Base-by-base conservation (phyloP, 306 rosid species). In the Medicago truncatula region DNA sequence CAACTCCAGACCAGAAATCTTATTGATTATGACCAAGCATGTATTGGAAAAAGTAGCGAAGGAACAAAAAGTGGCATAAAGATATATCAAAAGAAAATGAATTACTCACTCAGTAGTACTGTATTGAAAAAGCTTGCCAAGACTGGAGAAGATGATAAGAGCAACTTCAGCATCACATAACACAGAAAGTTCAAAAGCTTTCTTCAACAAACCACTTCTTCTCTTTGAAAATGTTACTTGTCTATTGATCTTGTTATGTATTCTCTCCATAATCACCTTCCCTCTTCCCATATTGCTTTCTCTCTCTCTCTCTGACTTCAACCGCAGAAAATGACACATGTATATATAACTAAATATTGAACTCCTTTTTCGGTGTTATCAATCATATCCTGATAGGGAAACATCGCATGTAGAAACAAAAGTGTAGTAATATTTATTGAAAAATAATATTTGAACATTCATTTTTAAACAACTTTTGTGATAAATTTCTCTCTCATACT, bases 141-240 rank as follows among this genome's bases (percentile, higher is more conserved):
- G 86, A 80, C 81, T 82, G 28, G 92, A 90, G 88, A 89, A 87
- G 82, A 93, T 82, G 64, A 93, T 82, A 8, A 93, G 85, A 9
- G 90, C 98, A 63, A 93, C 87, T 52, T 88, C 92, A 74, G 92
- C 94, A 68, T 92, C 98, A 8, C 98, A 92, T 2, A 86, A 82
- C 17, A 93, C 91, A 41, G 96, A 87, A 5, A 93, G 87, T 81
- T 93, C 98, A 10, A 72, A 83, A 0, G 96, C 96, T 81, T 93
- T 93, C 91, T 93, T 93, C 11, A 89, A 71, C 83, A 93, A 81
- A 38, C 98, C 91, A 58, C 84, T 82, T 62, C 96, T 86, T 1
- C 98, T 71, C 83, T 93, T 90, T 62, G 98, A 82, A 83, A 93
- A 93, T 11, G 93, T 89, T 4, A 93, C 98, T 81, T 90, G 96